Evolutionary conservation across 208 protist species (phyloP).

Genomic region (Phytomonas francai): DNA sequence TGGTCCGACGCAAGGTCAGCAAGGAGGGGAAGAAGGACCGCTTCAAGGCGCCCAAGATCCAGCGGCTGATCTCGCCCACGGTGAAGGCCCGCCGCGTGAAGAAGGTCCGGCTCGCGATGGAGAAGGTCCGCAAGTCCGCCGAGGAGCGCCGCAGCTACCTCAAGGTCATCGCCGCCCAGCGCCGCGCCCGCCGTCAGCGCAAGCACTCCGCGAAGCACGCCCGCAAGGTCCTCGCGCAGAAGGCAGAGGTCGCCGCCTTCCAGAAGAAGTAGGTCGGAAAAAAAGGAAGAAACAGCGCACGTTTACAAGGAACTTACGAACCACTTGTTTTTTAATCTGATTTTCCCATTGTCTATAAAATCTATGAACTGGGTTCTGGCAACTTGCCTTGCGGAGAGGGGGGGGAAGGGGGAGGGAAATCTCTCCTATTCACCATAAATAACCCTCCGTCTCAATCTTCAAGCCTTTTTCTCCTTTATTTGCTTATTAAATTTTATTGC

Average conservation of each 20-base stretch:
- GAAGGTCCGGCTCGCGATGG: slow-evolving; percentile 64
- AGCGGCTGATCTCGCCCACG: slow-evolving; percentile 96
- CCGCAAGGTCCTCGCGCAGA: slow-evolving; percentile 54
- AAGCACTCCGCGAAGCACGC: slow-evolving; percentile 48
- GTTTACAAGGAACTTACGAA: too few species aligned
- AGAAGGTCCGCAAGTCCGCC: slow-evolving; percentile 58
- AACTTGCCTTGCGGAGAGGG: too few species aligned
- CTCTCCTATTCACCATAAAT: too few species aligned
- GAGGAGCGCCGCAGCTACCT: slow-evolving; percentile 61
- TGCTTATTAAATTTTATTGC: not conserved
- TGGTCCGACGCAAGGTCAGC: slow-evolving; percentile 93
- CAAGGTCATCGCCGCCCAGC: slow-evolving; percentile 31
- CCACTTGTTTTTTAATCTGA: too few species aligned
- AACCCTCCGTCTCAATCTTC: too few species aligned
- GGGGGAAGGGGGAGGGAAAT: too few species aligned
- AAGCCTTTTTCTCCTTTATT: slow-evolving; percentile 18
- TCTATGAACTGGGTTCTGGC: too few species aligned
- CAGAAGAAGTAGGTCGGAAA: slow-evolving; percentile 32
- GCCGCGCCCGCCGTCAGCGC: slow-evolving; percentile 71
- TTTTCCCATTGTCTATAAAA: too few species aligned
- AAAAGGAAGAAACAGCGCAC: not conserved
- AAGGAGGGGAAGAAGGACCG: slow-evolving; percentile 95
- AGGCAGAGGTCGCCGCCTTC: slow-evolving; percentile 52
- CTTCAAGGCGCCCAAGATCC: slow-evolving; percentile 98
- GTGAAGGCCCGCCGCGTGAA: slow-evolving; percentile 73